Base-by-base conservation (phyloP, 805 yeast species). In the Wickerhamomyces pijperi region DNA sequence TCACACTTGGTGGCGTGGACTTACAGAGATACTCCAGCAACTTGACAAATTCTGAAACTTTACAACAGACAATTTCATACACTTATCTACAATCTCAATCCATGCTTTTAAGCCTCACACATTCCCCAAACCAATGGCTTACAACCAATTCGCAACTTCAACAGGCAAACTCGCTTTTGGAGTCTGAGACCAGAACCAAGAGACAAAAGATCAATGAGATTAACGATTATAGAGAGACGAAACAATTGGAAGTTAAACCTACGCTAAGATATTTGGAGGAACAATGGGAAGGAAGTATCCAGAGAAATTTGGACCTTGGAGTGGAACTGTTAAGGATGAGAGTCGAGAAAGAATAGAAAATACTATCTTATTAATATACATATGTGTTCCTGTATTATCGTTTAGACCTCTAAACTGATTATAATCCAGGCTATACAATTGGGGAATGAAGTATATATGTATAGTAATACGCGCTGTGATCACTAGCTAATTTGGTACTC, bases 271-370 rank as follows among this genome's bases (percentile, higher is more conserved):
- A 68, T 41, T 56, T 74, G 39, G 53, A 59, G n/a, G 59, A 63
- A 9, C 58, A 72, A 46, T 75, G 82, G 81, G 59, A 56, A 34
- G 72, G 70, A n/a, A 36, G 49, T n/a, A 28, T 51, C 2, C 39
- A 41, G 15, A 46, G 44, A 21, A 49, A 48, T 34, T 56, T 66
- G 21, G 64, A 63, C 31, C 39, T 61, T 15, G 69, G 70, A 20
- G 56, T 63, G 19, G 64, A 58, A 40, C 51, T 54, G 19, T 52
- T 63, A 8, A 39, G 49, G 29, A 25, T 41, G 20, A 34, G 29
- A 9, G 23, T 9, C 9, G 23, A 21, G 23, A 21, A 9, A 21
- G 23, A 9, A 21, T 9, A 21, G 23, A 21, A 21, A 7, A 21
- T 21, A n/a, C n/a, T n/a, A n/a, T n/a, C n/a, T n/a, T n/a, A n/a